phyloP scores from a whole-genome alignment of 352 stramenopile species.

The Phytophthora cactorum region DNA sequence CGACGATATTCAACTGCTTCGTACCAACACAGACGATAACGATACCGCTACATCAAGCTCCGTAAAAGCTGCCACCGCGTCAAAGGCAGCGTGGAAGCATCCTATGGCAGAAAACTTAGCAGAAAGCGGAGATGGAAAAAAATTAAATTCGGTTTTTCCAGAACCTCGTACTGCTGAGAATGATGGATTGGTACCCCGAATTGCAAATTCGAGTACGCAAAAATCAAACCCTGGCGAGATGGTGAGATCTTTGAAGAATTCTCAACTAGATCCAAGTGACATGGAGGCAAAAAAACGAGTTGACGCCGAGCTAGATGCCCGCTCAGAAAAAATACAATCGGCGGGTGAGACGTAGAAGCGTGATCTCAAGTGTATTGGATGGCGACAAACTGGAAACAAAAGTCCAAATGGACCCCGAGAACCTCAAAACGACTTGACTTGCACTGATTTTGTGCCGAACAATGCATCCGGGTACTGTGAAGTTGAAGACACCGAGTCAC shows the following conservation, averaged over 20 bases:
- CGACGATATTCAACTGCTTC: slow-evolving; percentile 13
- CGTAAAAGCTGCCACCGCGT: neutral
- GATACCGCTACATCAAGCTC: neutral
- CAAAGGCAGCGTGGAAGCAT: slow-evolving; percentile 2
- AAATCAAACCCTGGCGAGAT: neutral
- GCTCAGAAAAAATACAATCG: slow-evolving; percentile 31
- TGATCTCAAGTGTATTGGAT: slow-evolving; percentile 25
- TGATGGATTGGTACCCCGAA: neutral
- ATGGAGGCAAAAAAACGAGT: neutral
- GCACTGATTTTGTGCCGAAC: slow-evolving; percentile 29
- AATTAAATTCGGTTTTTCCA: neutral
- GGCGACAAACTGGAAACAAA: slow-evolving; percentile 21
- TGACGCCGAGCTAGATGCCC: slow-evolving; percentile 31
- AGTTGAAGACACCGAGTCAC: slow-evolving; percentile 26
- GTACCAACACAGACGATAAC: slow-evolving; percentile 4
- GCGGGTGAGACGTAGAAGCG: slow-evolving; percentile 14
- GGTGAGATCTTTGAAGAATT: neutral
- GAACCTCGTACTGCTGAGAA: neutral
- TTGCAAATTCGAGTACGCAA: neutral
- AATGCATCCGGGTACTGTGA: slow-evolving; percentile 34
- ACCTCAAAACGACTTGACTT: slow-evolving; percentile 18
- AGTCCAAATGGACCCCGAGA: slow-evolving; percentile 21
- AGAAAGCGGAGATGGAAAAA: neutral
- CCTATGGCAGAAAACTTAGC: neutral
- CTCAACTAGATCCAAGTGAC: neutral